Evolutionary conservation across 352 stramenopile genomes (phyloP), one percentile per base, ranked within the genome.

Genomic region (Thalassiosira livingstoniorum): DNA sequence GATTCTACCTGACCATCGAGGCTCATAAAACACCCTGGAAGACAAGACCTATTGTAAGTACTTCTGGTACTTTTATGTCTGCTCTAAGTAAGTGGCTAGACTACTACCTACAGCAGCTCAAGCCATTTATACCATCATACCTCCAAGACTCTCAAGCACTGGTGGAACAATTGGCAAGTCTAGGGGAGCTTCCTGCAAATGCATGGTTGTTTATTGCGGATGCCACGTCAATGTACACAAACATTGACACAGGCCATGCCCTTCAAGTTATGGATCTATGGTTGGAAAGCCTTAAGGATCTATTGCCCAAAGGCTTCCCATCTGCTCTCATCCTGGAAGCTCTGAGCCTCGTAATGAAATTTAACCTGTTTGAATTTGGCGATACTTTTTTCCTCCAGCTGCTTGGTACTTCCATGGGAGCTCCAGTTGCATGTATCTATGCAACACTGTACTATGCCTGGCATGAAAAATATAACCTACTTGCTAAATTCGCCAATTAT

Each of bases 301-400:
- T 68, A 66, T 34, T 80, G 5, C 72, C 72, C 1, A 21, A 39
- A 21, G 51, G 45, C 10, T 80, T 68, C 25, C 72, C 72, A 27
- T 29, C 15, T 1, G 34, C 66, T 10, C 39, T 66, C 7, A 34
- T 80, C 2, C 31, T 72, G 2, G 27, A 37, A 23, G 71, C 71
- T 2, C 23, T 79, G 43, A n/a, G 62, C 3, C n/a, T 63, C 18
- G 42, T 79, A 15, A 80, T 80, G 72, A 43, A 62, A 3, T 67
- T 75, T 47, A 80, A 80, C 35, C 13, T 80, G 1, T 74, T 65
- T 25, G 61, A 75, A 31, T 80, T 80, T 23, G 72, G 72, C 25
- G 31, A 73, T 32, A 32, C 21, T 11, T 47, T 23, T 31, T 73
- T 74, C 25, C 0, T 68, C 29, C 72, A 80, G 42, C 37, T 74